A percentile compares a stretch with the other conserved stretches of the same genome.
Conservation (phyloP, 805 yeast genomes). For the Kodamaea restingae region DNA sequence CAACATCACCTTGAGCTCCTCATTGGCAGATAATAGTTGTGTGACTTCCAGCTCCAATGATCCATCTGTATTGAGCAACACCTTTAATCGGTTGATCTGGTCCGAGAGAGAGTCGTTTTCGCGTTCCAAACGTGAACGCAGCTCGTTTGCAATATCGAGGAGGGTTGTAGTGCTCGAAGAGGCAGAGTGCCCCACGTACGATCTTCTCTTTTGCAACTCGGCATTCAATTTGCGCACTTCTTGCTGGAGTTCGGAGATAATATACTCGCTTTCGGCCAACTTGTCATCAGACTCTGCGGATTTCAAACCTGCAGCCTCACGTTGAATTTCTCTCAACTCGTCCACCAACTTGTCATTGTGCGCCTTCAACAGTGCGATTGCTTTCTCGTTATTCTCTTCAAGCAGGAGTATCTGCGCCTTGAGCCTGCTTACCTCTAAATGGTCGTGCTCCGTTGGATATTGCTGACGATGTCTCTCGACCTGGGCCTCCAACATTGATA, state of each 20-base stretch:
- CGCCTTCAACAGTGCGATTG: background rate
- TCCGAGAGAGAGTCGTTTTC: slow-evolving; percentile 5
- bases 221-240: slow-evolving; percentile 7
- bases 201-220: slow-evolving; percentile 3
- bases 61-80: slow-evolving; percentile 8
- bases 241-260: slow-evolving; percentile 5
- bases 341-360: slow-evolving; percentile 2
- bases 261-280: slow-evolving; percentile 3
- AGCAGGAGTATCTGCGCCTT: too few species aligned
- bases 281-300: too few species aligned
- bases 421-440: too few species aligned
- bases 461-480: background rate
- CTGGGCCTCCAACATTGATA: background rate
- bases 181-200: background rate
- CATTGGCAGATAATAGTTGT: slow-evolving; percentile 12
- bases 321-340: background rate
- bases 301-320: too few species aligned
- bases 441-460: too few species aligned
- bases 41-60: slow-evolving; percentile 10
- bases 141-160: slow-evolving; percentile 8
- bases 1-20: slow-evolving; percentile 10
- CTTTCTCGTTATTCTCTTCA: too few species aligned
- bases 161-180: slow-evolving; percentile 2
- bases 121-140: slow-evolving; percentile 5
- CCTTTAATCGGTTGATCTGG: slow-evolving; percentile 8